phyloP scores from a whole-genome alignment of 2,329 filamentous ascomycete species.

The Ophiostoma sp. region DNA sequence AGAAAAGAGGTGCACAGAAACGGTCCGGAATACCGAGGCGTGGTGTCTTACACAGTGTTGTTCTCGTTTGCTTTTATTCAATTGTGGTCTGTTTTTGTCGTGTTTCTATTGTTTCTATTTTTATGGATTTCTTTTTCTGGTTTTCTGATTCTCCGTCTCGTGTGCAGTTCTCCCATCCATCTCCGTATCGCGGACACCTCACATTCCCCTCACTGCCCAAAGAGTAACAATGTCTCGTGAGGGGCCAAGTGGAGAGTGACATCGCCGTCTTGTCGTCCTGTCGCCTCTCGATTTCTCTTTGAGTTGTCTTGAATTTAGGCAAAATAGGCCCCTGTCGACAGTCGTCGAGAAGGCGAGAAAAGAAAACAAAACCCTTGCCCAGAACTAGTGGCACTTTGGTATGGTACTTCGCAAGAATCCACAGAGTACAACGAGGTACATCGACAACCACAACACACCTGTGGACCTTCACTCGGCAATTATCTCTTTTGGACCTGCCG shows the following conservation, averaged over 20 bases:
- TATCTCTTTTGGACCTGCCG: neutral
- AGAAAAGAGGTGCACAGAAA: neutral
- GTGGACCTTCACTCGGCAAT: neutral
- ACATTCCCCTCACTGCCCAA: neutral
- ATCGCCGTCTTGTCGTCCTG: neutral
- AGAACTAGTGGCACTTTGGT: neutral
- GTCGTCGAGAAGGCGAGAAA: neutral
- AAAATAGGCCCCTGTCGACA: conserved; percentile 9
- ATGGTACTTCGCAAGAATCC: neutral
- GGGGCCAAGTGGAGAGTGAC: neutral
- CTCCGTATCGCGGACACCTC: neutral
- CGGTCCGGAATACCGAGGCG: conserved; percentile 1
- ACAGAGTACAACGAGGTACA: neutral
- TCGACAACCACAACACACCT: neutral
- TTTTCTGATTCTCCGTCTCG: neutral
- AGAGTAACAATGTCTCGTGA: neutral
- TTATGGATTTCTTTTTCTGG: neutral
- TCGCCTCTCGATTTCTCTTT: neutral
- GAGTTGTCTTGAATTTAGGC: neutral
- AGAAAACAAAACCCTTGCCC: neutral
- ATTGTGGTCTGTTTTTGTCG: neutral
- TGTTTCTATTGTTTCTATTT: neutral
- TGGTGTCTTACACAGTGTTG: neutral
- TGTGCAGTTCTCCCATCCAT: neutral
- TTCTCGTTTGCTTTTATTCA: neutral